Base-by-base conservation (phyloP, 2,329 filamentous ascomycete species). In the Byssochlamys sp. region DNA sequence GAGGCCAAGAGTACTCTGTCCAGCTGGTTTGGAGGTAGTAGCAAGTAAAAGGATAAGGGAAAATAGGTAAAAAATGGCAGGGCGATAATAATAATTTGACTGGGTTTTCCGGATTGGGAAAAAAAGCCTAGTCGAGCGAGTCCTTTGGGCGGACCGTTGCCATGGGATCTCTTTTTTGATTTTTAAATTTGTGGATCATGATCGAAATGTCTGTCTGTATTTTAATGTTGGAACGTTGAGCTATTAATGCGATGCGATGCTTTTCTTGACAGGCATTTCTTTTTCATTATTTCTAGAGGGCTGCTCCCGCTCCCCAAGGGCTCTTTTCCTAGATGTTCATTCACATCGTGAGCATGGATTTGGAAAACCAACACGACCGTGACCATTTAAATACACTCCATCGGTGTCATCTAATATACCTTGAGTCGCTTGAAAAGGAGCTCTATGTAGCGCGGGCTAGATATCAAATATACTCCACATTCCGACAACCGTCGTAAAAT, bases 1-100 rank as follows among this genome's bases (percentile, higher is more conserved):
- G 88, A 96, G 79, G 88, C 90, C 51, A 96, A 96, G 84, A 84
- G 85, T 67, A 87, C 88, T 62, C 74, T 95, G 66, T 89, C 87
- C 49, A 83, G 88, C 71, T 96, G 91, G 91, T 95, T 96, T 68
- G 87, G 90, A 25, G 81, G 81, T 55, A 71, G 81, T 55, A 71
- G 70, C 61, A 71, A 66, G 51, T 56, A 50, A 49, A 31, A 10
- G 29, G 19, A 19, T 19, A 31, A 31, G 29, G 7, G 29, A 31
- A 31, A 7, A 19, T 19, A 19, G 19, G 19, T 19, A 29, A 7
- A 29, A 7, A 29, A 48, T 12, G 52, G 6, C 26, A n/a, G 12
- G 29, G 12, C 19, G n/a, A 14, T 25, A 11, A n/a, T 45, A 19
- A 14, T 12, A 4, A 14, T 39, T 52, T 52, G 25, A 52, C 19